phyloP scores from a whole-genome alignment of 176 grass and related monocot species.

The Poa pratensis region DNA sequence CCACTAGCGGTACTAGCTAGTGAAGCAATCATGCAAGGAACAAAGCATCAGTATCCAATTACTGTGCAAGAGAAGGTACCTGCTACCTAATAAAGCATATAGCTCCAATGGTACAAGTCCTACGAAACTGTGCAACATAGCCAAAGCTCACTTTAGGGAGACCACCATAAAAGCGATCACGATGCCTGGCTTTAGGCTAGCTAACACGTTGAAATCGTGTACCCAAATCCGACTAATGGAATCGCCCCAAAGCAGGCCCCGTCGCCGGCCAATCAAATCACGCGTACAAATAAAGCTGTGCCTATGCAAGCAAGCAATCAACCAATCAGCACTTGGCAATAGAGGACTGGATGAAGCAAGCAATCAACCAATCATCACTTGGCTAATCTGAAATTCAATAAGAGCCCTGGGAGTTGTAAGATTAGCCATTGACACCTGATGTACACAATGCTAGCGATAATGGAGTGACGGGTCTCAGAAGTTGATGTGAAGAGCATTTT shows the following conservation, averaged over 20 bases:
- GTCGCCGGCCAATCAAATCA: background rate
- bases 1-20: background rate
- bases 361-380: constrained; percentile 13
- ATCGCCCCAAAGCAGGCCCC: background rate
- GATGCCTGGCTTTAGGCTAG: constrained; percentile 23
- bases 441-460: constrained; percentile 3
- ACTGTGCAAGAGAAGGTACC: constrained; percentile 28
- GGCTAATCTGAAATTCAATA: background rate
- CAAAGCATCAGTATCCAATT: background rate
- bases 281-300: background rate
- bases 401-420: background rate
- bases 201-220: constrained; percentile 19
- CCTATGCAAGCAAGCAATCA: background rate
- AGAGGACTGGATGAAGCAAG: background rate
- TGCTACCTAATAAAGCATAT: constrained; percentile 41
- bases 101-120: constrained; percentile 8
- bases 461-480: background rate
- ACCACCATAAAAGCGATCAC: constrained; percentile 8
- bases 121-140: background rate
- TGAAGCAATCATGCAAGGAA: constrained; percentile 19
- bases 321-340: no score
- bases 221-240: background rate
- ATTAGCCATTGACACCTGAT: background rate
- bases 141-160: constrained; percentile 34
- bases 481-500: constrained; percentile 15